Evolutionary conservation across 176 grass and related monocot genomes (phyloP), one percentile per base, ranked within the genome.

Genomic region (Oryza brachyantha): DNA sequence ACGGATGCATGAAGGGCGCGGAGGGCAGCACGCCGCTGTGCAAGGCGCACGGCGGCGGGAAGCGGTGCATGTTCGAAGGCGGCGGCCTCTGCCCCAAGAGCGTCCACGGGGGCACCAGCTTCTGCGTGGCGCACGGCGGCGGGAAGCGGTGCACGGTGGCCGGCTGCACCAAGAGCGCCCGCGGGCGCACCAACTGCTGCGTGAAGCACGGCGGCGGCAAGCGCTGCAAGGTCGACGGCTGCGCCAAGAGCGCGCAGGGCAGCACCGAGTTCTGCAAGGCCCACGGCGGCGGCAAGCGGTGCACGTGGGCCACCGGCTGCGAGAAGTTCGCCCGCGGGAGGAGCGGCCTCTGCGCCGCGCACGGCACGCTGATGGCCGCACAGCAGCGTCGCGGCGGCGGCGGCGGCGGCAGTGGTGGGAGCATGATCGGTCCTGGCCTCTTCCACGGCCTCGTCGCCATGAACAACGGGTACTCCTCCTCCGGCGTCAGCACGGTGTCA

Each of bases 1-100:
- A 91, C 2, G 92, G 92, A 5, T 94, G 92, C 68, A 54, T 45
- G 37, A 91, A 75, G 66, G 92, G 92, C 19, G 92, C 92, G 3
- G 92, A 94, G 52, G 92, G 92, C 3, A 91, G 88, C 86, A 94
- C 92, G 39, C 86, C 88, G 64, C 45, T 94, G 50, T 94, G 92
- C 66, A 94, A 94, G 76, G 88, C 82, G 24, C 92, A 94, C 86
- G 92, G 92, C 43, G 92, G 92, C 10, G 92, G 92, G 37, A 94
- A 91, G 70, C 85, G 92, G 36, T 94, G 92, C 69, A 52, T 77
- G 66, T 75, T 75, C 64, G 79, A 94, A 34, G 88, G 92, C 10
- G 92, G 92, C 27, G 88, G 88, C 9, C 54, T 94, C 26, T 94
- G 92, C 76, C 85, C 83, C 11, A 94, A 94, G 80, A 94, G 92